These are phyloP conservation scores for Yamadazyma nakazawae DNA, from an alignment of 805 yeast species.

Conservation along the genomic window DNA sequence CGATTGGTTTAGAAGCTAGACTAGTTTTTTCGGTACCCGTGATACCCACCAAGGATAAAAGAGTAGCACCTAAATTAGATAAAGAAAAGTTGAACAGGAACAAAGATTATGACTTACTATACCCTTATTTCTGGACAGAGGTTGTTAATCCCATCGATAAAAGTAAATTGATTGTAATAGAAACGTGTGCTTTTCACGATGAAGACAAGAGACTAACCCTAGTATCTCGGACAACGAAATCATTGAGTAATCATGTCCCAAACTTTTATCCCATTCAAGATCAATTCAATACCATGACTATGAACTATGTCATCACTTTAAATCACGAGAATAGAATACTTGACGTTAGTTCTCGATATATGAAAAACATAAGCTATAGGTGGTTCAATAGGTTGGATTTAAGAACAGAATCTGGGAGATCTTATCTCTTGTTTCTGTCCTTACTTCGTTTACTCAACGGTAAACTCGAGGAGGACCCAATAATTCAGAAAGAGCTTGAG, in stretches of 20 bases:
- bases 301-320: constrained; percentile 28
- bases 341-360: constrained; percentile 31
- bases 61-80: constrained; percentile 24
- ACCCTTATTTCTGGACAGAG: constrained; percentile 38
- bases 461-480: constrained; percentile 2
- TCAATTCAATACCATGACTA: constrained; percentile 26
- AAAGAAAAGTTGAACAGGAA: constrained; percentile 17
- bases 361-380: constrained; percentile 28
- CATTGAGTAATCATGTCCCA: constrained; percentile 12
- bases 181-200: constrained; percentile 26
- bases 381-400: constrained; percentile 27
- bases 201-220: constrained; percentile 24
- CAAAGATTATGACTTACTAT: constrained; percentile 30
- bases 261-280: constrained; percentile 19
- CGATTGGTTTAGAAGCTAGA: constrained; percentile 28
- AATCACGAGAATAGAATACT: constrained; percentile 16
- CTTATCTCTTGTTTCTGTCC: constrained; percentile 23
- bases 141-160: constrained; percentile 27
- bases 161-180: constrained; percentile 24
- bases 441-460: constrained; percentile 21
- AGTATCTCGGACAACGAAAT: constrained; percentile 15
- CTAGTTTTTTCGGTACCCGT: constrained; percentile 32
- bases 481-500: constrained; percentile 18
- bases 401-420: constrained; percentile 24
- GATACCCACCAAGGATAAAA: constrained; percentile 14